Base-by-base conservation (phyloP, 2,329 filamentous ascomycete species). In the Conoideocrella luteorostrata region DNA sequence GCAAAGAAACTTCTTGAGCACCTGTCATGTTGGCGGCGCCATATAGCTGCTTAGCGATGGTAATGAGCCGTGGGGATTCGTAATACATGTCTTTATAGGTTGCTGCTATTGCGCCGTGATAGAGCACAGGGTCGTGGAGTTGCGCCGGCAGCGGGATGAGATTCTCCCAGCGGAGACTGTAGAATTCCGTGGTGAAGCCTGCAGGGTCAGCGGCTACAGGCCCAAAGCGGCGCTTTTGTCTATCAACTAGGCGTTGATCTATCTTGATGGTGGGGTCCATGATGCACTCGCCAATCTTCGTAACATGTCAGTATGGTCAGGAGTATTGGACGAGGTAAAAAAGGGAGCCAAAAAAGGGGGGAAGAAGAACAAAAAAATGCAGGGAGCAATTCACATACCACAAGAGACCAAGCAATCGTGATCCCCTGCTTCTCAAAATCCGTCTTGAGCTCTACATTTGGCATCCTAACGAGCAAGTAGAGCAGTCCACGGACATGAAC, bases 261-360 rank as follows among this genome's bases (percentile, higher is more conserved):
- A 39, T 38, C 12, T 39, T 26, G 20, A 43, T 38, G 17, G 7
- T 30, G 7, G 34, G 41, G 20, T 43, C 41, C 34, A 43, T 43
- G 33, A 43, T 43, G 24, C 23, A 38, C 18, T 43, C 33, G 7
- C 41, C 41, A 38, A 43, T 43, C 41, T 43, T n/a, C n/a, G n/a
- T n/a, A n/a, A n/a, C n/a, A n/a, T n/a, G n/a, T n/a, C n/a, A n/a
- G n/a, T n/a, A n/a, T n/a, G n/a, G n/a, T n/a, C n/a, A n/a, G n/a
- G n/a, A n/a, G n/a, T n/a, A n/a, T n/a, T n/a, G 38, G 6, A 30
- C 5, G n/a, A 10, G 26, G 12, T 24, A 24, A 18, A 30, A 15
- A 28, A 13, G 5, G 22, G 3, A 9, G 5, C 21, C 13, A 4
- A 4, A 2, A 13, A 26, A 7, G 38, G 7, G 38, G 5, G 10